Evolutionary conservation across 108 stramenopile genomes (phyloP).

Genomic region (Cyclotella baltica): DNA sequence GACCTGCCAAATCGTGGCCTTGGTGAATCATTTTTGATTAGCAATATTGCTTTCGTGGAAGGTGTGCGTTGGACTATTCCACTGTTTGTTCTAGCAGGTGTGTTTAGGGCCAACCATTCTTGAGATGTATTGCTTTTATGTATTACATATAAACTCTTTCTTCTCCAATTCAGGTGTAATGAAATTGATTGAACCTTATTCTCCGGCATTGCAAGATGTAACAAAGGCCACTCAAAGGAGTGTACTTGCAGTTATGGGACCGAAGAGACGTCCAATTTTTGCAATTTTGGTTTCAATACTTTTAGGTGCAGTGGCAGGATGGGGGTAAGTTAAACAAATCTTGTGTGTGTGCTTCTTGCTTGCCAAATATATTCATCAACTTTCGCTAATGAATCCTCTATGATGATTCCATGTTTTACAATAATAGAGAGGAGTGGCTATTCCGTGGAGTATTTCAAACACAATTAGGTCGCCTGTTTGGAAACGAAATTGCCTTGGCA

Average conservation of each 20-base stretch:
- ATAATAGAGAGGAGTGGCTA: conserved; percentile 76
- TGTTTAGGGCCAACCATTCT: not conserved
- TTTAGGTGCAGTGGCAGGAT: conserved; percentile 79
- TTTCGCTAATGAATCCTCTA: not conserved
- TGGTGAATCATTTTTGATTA: conserved; percentile 58
- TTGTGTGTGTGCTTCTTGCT: not conserved
- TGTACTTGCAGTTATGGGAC: conserved; percentile 74
- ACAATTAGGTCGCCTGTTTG: conserved; percentile 45
- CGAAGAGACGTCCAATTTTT: conserved; percentile 60
- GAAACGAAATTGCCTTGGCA: conserved; percentile 50
- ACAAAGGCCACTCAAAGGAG: conserved; percentile 81
- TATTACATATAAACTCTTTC: not conserved
- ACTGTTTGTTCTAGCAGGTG: conserved; percentile 57
- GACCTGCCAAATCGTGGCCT: conserved; percentile 70
- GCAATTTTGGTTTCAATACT: conserved; percentile 56
- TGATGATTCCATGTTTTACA: not conserved
- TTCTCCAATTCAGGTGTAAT: conserved; percentile 21
- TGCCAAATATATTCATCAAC: not conserved
- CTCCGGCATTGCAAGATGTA: conserved; percentile 74
- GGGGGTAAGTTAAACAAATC: conserved; percentile 40
- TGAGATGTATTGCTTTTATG: not conserved
- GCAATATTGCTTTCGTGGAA: conserved; percentile 19
- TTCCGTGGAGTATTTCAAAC: conserved; percentile 87
- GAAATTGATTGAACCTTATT: conserved; percentile 65
- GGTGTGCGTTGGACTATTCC: conserved; percentile 70